These are phyloP conservation scores for Cercophora newfieldiana DNA, from an alignment of 495 filamentous ascomycete genomes.

Conservation along the genomic window DNA sequence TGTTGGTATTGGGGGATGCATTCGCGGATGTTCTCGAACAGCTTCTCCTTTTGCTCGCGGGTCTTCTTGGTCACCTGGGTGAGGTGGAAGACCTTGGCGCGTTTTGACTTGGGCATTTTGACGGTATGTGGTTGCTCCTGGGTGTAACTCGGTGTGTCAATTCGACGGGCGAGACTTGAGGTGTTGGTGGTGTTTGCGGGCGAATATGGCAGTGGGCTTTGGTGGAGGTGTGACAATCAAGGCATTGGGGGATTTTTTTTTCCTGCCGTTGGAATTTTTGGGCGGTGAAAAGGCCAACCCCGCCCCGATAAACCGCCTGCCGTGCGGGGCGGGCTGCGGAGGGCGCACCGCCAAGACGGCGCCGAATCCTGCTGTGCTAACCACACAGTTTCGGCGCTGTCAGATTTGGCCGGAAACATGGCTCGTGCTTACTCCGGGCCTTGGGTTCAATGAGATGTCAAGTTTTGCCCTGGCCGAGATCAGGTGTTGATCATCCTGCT, in stretches of 20 bases:
- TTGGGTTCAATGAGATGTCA: too few relatives aligned
- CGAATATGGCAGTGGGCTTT: neutral
- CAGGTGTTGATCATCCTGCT: too few relatives aligned
- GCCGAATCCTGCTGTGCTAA: neutral
- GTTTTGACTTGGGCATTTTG: conserved; percentile 95
- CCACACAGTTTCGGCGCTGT: neutral
- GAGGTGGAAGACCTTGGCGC: conserved; percentile 81
- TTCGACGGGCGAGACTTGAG: neutral
- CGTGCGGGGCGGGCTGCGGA: conserved; percentile 1
- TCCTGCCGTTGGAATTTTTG: conserved; percentile 32
- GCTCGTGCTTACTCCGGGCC: too few relatives aligned
- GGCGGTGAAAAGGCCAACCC: conserved; percentile 22
- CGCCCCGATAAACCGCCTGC: conserved; percentile 8
- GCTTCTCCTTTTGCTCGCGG: conserved; percentile 79
- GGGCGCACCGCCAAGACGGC: conserved; percentile 1
- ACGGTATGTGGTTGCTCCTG: neutral
- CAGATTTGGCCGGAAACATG: neutral
- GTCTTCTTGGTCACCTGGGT: conserved; percentile 90
- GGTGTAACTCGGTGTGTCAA: neutral
- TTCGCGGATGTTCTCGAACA: conserved; percentile 86
- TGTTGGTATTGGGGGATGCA: conserved; percentile 81
- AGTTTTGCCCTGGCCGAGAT: too few relatives aligned
- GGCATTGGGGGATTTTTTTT: neutral
- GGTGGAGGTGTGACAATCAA: neutral
- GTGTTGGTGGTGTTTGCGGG: neutral